Evolutionary conservation across 148 eudicot species (phyloP).

Genomic region (Beta vulgaris): DNA sequence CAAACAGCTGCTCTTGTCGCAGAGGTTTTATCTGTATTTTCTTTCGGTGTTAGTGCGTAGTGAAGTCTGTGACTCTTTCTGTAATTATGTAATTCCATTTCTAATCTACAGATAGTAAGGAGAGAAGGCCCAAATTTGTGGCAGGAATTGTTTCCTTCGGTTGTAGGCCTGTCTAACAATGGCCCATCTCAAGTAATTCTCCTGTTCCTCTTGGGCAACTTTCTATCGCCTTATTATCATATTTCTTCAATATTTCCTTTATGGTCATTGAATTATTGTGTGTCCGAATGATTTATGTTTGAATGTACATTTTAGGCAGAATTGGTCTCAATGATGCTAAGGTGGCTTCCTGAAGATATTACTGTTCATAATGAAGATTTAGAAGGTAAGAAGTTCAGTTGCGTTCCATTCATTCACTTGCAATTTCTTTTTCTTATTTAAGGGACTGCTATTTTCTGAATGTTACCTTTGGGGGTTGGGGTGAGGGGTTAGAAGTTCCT

Average conservation of each 20-base stretch:
- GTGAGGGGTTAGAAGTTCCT: neutral
- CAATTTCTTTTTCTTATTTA: neutral
- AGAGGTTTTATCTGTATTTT: conserved; percentile 47
- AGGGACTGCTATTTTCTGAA: neutral
- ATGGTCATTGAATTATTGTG: neutral
- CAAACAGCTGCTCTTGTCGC: conserved; percentile 93
- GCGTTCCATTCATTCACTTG: neutral
- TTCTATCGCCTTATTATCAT: conserved; percentile 1
- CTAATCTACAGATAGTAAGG: conserved; percentile 67
- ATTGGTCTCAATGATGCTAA: conserved; percentile 86
- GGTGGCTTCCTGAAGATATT: conserved; percentile 99
- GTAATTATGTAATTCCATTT: conserved; percentile 5
- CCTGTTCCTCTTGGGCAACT: conserved; percentile 11
- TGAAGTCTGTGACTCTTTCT: neutral
- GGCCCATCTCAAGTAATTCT: conserved; percentile 84
- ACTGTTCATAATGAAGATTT: conserved; percentile 97
- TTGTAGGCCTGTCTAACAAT: conserved; percentile 66
- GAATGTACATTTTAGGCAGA: conserved; percentile 59
- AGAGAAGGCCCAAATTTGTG: conserved; percentile 83
- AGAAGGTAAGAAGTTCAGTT: conserved; percentile 57
- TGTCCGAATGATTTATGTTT: conserved; percentile 13
- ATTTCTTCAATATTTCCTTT: conserved; percentile 1
- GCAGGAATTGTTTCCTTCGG: conserved; percentile 81
- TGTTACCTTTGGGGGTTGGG: neutral
- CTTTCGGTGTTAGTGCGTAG: neutral